Base-by-base conservation (phyloP, 108 stramenopile genomes). In the Skeletonema menzelii region DNA sequence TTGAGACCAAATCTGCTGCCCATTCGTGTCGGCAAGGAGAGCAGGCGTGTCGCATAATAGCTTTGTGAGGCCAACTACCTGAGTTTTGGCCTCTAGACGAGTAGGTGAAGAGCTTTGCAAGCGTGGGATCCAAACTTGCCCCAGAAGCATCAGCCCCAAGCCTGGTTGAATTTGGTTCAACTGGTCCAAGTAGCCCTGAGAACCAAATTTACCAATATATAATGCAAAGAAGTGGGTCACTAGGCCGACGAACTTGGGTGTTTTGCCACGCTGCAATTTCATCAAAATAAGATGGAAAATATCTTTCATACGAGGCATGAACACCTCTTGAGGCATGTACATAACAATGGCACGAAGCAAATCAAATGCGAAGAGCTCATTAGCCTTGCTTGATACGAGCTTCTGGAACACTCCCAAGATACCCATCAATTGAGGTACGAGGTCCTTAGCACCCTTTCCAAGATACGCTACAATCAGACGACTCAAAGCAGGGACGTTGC, bases 401-500 rank as follows among this genome's bases (percentile, higher is more conserved):
- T 96, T 97, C 67, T 98, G 97, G 69, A 96, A 97, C 59, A 92
- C 76, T 47, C 88, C 93, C 32, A 93, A 83, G 56, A 79, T 79
- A 30, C 77, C 77, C 28, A 79, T 62, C 27, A 94, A 65, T 20
- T 72, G 64, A 19, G 62, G 60, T 22, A 92, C 85, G 20, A 97
- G 65, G 40, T 91, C 85, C 0, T 67, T 76, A 11, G 87, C 84
- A 20, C 89, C 93, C 75, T 91, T 86, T 63, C 76, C 77, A 38
- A 98, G 64, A 78, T 98, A 98, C 2, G 97, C 98, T 59, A 84
- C 84, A 1, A 97, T 38, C 13, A 98, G 79, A 14, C 94, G 89
- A 13, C 88, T 82, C 44, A 99, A 80, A n/a, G 95, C 98, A 22
- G 98, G 98, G 28, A 97, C 85, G 67, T 99, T 99, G 28, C 97